Percentiles rank a stretch among this genome's conserved stretches.
phyloP scores from a whole-genome alignment of 352 stramenopile species.

The Globisporangium alternatum region DNA sequence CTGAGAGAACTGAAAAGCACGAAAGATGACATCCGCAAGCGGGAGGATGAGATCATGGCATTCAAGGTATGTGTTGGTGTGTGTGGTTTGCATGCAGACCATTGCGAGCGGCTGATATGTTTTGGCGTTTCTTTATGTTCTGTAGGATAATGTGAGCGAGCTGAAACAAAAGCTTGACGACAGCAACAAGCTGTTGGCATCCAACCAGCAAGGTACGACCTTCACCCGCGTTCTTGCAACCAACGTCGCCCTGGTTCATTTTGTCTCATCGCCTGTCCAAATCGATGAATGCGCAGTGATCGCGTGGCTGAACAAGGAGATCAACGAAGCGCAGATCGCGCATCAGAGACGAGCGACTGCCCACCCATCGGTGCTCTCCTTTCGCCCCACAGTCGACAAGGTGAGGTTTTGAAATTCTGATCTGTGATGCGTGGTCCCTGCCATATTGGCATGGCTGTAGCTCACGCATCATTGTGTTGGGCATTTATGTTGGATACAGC shows the following conservation, averaged over 20 bases:
- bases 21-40: slow-evolving; percentile 67
- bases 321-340: slow-evolving; percentile 84
- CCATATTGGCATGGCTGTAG: not conserved
- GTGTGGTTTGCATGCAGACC: not conserved
- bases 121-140: not conserved
- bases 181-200: slow-evolving; percentile 84
- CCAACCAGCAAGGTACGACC: slow-evolving; percentile 82
- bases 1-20: slow-evolving; percentile 56
- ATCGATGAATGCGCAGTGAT: slow-evolving; percentile 51
- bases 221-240: not conserved
- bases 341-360: slow-evolving; percentile 58
- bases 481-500: not conserved
- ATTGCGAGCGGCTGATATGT: not conserved
- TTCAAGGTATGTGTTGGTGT: slow-evolving; percentile 38
- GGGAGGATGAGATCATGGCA: slow-evolving; percentile 58
- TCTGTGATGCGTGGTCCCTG: too few relatives aligned
- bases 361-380: slow-evolving; percentile 71
- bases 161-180: slow-evolving; percentile 85
- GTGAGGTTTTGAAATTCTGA: slow-evolving; percentile 8
- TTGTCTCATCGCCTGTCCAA: not conserved
- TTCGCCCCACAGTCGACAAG: slow-evolving; percentile 47
- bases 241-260: not conserved
- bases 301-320: slow-evolving; percentile 90
- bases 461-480: not conserved
- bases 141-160: slow-evolving; percentile 60